Conservation (phyloP, 805 yeast species). For the Metschnikowia borealis region DNA sequence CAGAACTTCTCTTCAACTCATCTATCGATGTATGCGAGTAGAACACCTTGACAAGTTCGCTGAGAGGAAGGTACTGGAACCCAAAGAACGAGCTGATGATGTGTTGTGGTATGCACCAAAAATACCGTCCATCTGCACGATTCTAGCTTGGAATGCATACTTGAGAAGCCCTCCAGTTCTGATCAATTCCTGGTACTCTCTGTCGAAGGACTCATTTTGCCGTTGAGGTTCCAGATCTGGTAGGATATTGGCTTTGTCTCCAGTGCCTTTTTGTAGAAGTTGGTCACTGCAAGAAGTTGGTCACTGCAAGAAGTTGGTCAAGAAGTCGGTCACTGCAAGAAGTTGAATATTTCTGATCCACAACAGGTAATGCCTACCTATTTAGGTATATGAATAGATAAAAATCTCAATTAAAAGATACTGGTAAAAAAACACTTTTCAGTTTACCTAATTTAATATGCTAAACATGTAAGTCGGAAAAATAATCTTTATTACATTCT, state of each 20-base stretch:
- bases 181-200: slow-evolving; percentile 74
- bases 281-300: too few species aligned
- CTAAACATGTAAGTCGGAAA: too few species aligned
- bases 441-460: too few species aligned
- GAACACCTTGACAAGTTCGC: slow-evolving; percentile 56
- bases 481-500: too few species aligned
- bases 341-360: too few species aligned
- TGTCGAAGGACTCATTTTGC: slow-evolving; percentile 75
- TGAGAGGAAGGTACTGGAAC: slow-evolving; percentile 78
- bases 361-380: too few species aligned
- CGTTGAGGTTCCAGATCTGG: slow-evolving; percentile 57
- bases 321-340: too few species aligned
- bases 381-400: too few species aligned
- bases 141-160: slow-evolving; percentile 85
- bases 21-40: slow-evolving; percentile 18
- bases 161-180: slow-evolving; percentile 71
- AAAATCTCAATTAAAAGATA: too few species aligned
- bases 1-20: not conserved
- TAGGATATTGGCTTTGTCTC: slow-evolving; percentile 58
- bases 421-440: too few species aligned
- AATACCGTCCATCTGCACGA: slow-evolving; percentile 96
- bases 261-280: slow-evolving; percentile 68
- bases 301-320: too few species aligned
- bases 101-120: slow-evolving; percentile 89
- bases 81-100: slow-evolving; percentile 78